Conservation (phyloP, 2,329 filamentous ascomycete species). For the Colletotrichum filicis region DNA sequence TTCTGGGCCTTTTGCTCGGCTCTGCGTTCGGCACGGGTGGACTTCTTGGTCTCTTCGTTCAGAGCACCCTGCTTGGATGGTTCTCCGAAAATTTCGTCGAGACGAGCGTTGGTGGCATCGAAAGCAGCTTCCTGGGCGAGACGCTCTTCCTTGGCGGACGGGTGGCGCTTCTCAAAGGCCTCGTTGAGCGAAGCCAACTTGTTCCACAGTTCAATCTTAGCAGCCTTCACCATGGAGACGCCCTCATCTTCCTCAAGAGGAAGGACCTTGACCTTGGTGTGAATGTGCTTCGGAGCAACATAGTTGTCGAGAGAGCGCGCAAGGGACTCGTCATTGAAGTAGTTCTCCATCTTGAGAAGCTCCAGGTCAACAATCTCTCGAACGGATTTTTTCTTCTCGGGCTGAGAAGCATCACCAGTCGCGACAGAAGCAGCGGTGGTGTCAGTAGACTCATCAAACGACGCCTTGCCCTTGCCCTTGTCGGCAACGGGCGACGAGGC, state of each 20-base stretch:
- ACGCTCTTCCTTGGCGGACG: slow-evolving; percentile 22
- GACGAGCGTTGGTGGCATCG: background rate
- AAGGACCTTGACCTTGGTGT: slow-evolving; percentile 14
- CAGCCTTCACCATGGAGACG: slow-evolving; percentile 18
- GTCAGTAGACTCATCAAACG: slow-evolving; percentile 1
- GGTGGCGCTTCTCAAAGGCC: slow-evolving; percentile 14
- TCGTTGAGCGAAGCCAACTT: slow-evolving; percentile 8
- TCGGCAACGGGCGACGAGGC: slow-evolving; percentile 14
- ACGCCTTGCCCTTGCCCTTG: slow-evolving; percentile 11
- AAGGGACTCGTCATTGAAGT: slow-evolving; percentile 19
- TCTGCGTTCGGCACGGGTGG: slow-evolving; percentile 19
- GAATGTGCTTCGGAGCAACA: slow-evolving; percentile 8
- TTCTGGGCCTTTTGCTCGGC: slow-evolving; percentile 26
- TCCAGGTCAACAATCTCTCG: slow-evolving; percentile 14
- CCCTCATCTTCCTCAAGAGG: slow-evolving; percentile 14
- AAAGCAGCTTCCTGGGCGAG: slow-evolving; percentile 8
- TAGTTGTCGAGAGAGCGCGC: slow-evolving; percentile 25
- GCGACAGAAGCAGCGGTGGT: background rate
- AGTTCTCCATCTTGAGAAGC: slow-evolving; percentile 29
- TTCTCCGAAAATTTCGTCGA: slow-evolving; percentile 1
- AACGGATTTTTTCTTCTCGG: background rate
- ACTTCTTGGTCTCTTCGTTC: background rate
- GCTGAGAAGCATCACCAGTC: background rate
- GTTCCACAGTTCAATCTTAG: slow-evolving; percentile 24
- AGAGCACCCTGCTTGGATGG: background rate